phyloP scores from a whole-genome alignment of 1,284 basidiomycete species.

The Neotropicomus parvogracilis region DNA sequence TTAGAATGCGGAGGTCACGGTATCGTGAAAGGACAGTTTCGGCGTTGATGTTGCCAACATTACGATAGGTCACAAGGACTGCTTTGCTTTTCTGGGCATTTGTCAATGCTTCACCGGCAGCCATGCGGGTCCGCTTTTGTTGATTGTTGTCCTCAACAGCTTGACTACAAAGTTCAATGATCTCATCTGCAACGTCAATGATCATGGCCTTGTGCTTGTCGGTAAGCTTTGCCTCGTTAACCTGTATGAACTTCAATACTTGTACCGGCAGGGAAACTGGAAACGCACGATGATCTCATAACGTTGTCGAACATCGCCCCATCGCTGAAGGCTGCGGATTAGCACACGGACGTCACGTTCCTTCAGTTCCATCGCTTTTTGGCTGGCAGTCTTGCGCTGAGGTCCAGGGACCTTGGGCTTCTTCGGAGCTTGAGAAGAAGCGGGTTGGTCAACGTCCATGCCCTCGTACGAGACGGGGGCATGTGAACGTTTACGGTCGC shows the following conservation, averaged over 20 bases:
- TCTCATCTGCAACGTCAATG: slow-evolving; percentile 88
- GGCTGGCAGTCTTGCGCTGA: slow-evolving; percentile 79
- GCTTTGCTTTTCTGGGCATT: slow-evolving; percentile 93
- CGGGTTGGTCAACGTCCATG: slow-evolving; percentile 80
- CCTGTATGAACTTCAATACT: slow-evolving; percentile 43
- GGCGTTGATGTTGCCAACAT: slow-evolving; percentile 93
- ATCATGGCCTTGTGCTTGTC: slow-evolving; percentile 95
- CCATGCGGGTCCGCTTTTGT: slow-evolving; percentile 70
- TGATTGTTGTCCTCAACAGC: slow-evolving; percentile 85
- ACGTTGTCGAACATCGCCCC: slow-evolving; percentile 95
- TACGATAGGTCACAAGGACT: slow-evolving; percentile 86
- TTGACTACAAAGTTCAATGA: slow-evolving; percentile 81
- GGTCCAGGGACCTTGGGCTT: slow-evolving; percentile 68
- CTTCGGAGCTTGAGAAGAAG: slow-evolving; percentile 58
- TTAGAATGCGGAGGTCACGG: slow-evolving; percentile 87
- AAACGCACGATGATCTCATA: slow-evolving; percentile 86
- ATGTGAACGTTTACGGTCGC: slow-evolving; percentile 79
- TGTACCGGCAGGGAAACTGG: slow-evolving; percentile 7
- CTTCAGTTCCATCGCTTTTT: slow-evolving; percentile 94
- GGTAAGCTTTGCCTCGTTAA: slow-evolving; percentile 87
- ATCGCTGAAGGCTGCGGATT: slow-evolving; percentile 92
- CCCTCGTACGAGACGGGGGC: slow-evolving; percentile 88
- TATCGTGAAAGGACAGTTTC: slow-evolving; percentile 92
- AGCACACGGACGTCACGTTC: slow-evolving; percentile 96
- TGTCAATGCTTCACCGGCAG: slow-evolving; percentile 80